A percentile compares a stretch with the other conserved stretches of the same genome.
These are phyloP conservation scores for Metschnikowia gelsemii DNA, from an alignment of 805 yeast species.

Conservation along the genomic window DNA sequence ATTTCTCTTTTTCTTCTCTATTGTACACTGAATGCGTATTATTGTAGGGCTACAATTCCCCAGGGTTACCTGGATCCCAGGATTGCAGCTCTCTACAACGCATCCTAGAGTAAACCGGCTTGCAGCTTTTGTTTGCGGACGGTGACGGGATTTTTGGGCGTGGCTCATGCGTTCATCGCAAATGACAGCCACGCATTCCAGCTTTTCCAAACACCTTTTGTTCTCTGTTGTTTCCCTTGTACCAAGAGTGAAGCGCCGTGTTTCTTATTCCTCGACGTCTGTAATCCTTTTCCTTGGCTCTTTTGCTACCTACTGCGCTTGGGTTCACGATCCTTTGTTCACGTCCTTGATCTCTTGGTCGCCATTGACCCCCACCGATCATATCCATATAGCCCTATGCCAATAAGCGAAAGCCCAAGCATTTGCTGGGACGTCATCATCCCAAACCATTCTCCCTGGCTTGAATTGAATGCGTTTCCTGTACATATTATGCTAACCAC, in stretches of 20 bases:
- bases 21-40: slow-evolving; percentile 49
- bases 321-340: no score
- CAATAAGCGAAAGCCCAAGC: slow-evolving; percentile 51
- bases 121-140: slow-evolving; percentile 25
- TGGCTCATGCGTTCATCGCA: slow-evolving; percentile 23
- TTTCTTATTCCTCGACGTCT: no score
- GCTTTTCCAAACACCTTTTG: slow-evolving; percentile 39
- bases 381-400: slow-evolving; percentile 58
- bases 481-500: slow-evolving; percentile 63
- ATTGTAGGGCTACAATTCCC: slow-evolving; percentile 47
- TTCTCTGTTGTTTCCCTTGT: no score
- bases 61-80: slow-evolving; percentile 28
- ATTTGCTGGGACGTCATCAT: slow-evolving; percentile 46
- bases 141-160: slow-evolving; percentile 45
- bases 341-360: slow-evolving; percentile 1
- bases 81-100: slow-evolving; percentile 50
- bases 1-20: slow-evolving; percentile 26
- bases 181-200: slow-evolving; percentile 40
- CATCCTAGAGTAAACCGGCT: slow-evolving; percentile 47
- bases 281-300: background rate
- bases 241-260: no score
- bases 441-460: slow-evolving; percentile 35
- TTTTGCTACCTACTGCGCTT: background rate
- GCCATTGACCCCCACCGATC: slow-evolving; percentile 56
- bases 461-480: background rate